These are phyloP conservation scores for Carallia brachiata DNA, from an alignment of 345 rosid genomes.

Conservation along the genomic window DNA sequence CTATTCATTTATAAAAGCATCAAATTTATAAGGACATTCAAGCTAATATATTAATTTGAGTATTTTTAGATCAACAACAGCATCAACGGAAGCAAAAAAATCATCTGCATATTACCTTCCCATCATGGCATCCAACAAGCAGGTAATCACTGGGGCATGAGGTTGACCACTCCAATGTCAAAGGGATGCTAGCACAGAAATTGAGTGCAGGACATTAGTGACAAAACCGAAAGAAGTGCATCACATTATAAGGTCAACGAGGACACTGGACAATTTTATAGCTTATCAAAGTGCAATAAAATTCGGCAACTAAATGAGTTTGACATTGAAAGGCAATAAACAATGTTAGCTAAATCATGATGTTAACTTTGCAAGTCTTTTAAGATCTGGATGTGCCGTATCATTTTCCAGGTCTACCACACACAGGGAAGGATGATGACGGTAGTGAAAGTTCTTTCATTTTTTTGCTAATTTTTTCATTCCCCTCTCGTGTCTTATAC, in stretches of 20 bases:
- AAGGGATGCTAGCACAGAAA: slow-evolving; percentile 58
- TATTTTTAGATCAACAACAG: not conserved
- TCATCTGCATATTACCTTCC: slow-evolving; percentile 47
- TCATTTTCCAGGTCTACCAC: not conserved
- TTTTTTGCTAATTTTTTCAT: not conserved
- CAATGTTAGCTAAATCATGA: too few relatives aligned
- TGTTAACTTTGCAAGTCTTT: not conserved
- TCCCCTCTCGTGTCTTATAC: not conserved
- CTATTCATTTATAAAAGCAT: not conserved
- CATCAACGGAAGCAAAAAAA: slow-evolving; percentile 7
- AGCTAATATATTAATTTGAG: not conserved
- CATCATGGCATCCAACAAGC: slow-evolving; percentile 96
- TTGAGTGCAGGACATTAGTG: slow-evolving; percentile 23
- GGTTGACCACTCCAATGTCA: slow-evolving; percentile 88
- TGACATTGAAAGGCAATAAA: not conserved
- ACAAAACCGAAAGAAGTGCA: slow-evolving; percentile 9
- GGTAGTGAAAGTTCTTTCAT: not conserved
- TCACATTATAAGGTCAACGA: slow-evolving; percentile 1
- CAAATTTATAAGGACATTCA: not conserved
- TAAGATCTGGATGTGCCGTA: not conserved
- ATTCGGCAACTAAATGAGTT: slow-evolving; percentile 1
- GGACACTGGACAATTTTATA: not conserved
- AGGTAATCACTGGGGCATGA: slow-evolving; percentile 59
- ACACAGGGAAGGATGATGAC: not conserved
- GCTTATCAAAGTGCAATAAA: not conserved